phyloP scores from a whole-genome alignment of 1,284 basidiomycete genomes.

The Boletus nobilissimus region DNA sequence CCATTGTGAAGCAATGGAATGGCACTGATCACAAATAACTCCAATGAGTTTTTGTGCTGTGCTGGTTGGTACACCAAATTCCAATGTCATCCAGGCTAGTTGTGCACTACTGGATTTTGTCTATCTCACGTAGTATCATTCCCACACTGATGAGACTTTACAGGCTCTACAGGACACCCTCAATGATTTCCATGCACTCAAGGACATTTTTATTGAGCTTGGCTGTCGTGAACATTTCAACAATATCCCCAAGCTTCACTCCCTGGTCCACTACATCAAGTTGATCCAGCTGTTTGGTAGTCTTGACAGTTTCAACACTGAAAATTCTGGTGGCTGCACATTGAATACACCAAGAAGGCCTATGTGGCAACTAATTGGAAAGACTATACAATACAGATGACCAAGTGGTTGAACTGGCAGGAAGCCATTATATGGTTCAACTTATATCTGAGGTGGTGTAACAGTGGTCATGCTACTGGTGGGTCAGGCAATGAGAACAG shows the following conservation, averaged over 20 bases:
- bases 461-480: too few relatives aligned
- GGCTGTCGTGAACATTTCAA: neutral
- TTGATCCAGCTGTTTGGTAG: constrained; percentile 12
- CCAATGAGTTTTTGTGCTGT: neutral
- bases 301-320: constrained; percentile 25
- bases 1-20: too few relatives aligned
- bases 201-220: neutral
- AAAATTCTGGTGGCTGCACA: constrained; percentile 27
- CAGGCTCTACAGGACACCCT: neutral
- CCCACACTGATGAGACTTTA: neutral
- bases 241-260: constrained; percentile 40
- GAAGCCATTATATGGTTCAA: too few relatives aligned
- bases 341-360: constrained; percentile 23
- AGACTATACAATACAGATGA: constrained; percentile 1
- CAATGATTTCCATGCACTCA: neutral
- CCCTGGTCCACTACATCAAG: constrained; percentile 22
- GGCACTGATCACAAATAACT: too few relatives aligned
- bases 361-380: constrained; percentile 12
- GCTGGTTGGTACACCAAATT: neutral
- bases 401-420: neutral
- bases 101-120: neutral
- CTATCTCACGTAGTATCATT: neutral
- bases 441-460: too few relatives aligned
- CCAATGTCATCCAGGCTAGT: neutral
- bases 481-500: too few relatives aligned